A percentile compares a stretch with the other conserved stretches of the same genome.
Conservation (phyloP, 1,139 yeast species). For the Pneumocystis carinii region DNA sequence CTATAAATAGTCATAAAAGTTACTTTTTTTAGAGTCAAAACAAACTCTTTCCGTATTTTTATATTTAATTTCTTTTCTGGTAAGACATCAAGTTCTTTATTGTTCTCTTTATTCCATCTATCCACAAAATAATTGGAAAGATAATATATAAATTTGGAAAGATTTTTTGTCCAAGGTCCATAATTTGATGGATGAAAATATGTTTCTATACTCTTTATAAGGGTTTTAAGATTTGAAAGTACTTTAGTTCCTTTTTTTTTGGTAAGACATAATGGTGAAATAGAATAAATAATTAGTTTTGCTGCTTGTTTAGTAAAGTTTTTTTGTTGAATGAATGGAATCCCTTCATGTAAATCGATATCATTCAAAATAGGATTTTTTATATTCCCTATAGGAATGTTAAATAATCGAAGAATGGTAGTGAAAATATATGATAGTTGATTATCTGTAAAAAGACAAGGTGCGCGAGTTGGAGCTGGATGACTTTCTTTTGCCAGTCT, state of each 20-base stretch:
- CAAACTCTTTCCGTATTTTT: conserved; percentile 36
- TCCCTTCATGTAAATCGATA: conserved; percentile 4
- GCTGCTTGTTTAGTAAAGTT: conserved; percentile 11
- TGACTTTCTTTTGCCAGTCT: conserved; percentile 37
- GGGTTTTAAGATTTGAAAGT: conserved; percentile 37
- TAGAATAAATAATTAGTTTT: conserved; percentile 14
- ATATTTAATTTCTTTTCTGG: conserved; percentile 33
- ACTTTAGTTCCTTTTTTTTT: conserved; percentile 36
- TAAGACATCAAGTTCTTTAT: conserved; percentile 25
- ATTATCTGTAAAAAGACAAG: conserved; percentile 47
- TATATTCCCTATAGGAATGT: conserved; percentile 25
- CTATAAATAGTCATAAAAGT: conserved; percentile 68
- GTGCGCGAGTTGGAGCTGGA: conserved; percentile 28
- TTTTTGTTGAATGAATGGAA: conserved; percentile 17
- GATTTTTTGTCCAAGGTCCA: conserved; percentile 69
- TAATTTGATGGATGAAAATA: conserved; percentile 82
- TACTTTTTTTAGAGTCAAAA: conserved; percentile 41
- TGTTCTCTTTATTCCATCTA: conserved; percentile 26
- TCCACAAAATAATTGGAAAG: conserved; percentile 22
- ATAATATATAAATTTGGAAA: conserved; percentile 44
- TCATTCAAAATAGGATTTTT: conserved; percentile 1
- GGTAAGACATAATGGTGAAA: conserved; percentile 10
- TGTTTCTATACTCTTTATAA: conserved; percentile 61
- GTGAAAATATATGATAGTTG: conserved; percentile 50
- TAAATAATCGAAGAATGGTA: conserved; percentile 26